Conservation (phyloP, 1,139 yeast species). For the Saccharomyces hybrid region DNA sequence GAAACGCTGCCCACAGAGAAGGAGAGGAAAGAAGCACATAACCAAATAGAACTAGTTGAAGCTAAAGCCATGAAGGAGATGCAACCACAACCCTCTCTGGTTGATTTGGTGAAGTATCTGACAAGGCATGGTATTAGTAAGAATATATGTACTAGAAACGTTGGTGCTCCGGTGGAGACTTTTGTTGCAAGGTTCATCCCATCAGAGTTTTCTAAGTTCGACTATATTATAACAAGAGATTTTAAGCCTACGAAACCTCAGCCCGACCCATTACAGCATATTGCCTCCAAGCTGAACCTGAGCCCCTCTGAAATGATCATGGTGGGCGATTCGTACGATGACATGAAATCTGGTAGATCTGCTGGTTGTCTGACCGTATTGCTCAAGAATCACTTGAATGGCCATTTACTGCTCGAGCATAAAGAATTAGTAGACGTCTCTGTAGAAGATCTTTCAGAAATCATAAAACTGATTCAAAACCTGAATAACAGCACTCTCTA, state of each 20-base stretch:
- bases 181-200: constrained; percentile 40
- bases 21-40: constrained; percentile 38
- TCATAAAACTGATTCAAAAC: constrained; percentile 33
- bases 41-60: constrained; percentile 44
- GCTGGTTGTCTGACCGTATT: constrained; percentile 55
- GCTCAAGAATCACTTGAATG: constrained; percentile 43
- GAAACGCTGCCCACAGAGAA: constrained; percentile 36
- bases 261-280: constrained; percentile 51
- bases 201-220: constrained; percentile 33
- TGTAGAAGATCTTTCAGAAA: constrained; percentile 38
- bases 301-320: constrained; percentile 43
- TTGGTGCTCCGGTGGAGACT: constrained; percentile 40
- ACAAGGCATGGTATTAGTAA: constrained; percentile 35
- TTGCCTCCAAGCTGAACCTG: constrained; percentile 41
- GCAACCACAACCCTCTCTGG: constrained; percentile 45
- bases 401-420: constrained; percentile 32
- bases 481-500: not conserved
- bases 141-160: constrained; percentile 56
- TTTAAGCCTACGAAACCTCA: constrained; percentile 60
- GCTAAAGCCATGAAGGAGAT: constrained; percentile 50
- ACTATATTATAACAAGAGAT: constrained; percentile 51
- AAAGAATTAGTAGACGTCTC: constrained; percentile 37
- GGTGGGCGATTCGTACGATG: constrained; percentile 67
- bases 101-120: constrained; percentile 32
- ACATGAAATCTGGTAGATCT: constrained; percentile 49